Percentiles rank a stretch among this genome's conserved stretches.
phyloP scores from a whole-genome alignment of 2,329 filamentous ascomycete genomes.

The Sporothrix brasiliensis region DNA sequence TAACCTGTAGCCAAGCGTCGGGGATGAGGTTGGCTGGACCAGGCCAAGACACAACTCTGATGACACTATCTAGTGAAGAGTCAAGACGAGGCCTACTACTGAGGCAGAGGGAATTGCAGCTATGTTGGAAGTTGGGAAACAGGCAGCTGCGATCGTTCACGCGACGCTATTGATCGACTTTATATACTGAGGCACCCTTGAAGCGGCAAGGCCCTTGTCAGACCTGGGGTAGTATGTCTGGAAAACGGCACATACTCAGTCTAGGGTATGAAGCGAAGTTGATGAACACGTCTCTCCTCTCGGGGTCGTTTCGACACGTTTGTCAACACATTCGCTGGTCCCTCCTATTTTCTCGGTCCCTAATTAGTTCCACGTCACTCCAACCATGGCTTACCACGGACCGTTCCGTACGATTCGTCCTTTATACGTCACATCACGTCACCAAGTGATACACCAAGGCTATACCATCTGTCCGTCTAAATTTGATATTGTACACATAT shows the following conservation, averaged over 20 bases:
- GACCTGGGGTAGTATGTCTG: background rate
- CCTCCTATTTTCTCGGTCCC: too few species aligned
- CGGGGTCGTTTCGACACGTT: background rate
- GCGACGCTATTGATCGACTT: constrained; percentile 14
- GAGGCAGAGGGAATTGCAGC: background rate
- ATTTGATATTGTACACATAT: constrained; percentile 58
- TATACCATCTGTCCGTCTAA: constrained; percentile 46
- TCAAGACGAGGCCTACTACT: background rate
- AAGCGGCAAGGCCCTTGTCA: constrained; percentile 6
- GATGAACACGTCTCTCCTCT: background rate
- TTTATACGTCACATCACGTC: background rate
- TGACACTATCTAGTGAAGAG: background rate
- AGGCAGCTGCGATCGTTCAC: constrained; percentile 5
- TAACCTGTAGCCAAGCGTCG: background rate
- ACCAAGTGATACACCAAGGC: constrained; percentile 1
- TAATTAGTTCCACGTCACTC: too few species aligned
- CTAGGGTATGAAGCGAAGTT: background rate
- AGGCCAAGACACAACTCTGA: constrained; percentile 12
- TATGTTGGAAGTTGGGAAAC: constrained; percentile 8
- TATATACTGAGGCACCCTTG: background rate
- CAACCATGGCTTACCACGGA: too few species aligned
- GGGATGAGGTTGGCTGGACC: constrained; percentile 13
- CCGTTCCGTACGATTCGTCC: background rate
- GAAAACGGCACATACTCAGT: background rate
- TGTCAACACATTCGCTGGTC: too few species aligned